Conservation (phyloP, 331 rosid species). For the Cydonia oblonga region DNA sequence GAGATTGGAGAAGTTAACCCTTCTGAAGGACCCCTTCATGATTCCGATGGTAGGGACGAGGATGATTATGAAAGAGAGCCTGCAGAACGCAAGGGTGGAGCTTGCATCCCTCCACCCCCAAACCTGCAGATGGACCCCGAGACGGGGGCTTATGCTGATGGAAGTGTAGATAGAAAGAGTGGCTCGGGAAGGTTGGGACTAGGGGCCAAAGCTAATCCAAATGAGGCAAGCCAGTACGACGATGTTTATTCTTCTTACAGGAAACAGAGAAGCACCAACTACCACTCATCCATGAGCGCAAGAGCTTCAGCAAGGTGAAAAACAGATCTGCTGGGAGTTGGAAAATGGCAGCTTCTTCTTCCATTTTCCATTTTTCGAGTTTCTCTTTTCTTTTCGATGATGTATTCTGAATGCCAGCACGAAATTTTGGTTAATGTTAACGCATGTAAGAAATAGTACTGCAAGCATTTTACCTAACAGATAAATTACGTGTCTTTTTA, state of each 20-base stretch:
- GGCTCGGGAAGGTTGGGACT: slow-evolving; percentile 80
- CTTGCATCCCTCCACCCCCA: slow-evolving; percentile 92
- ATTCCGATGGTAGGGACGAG: slow-evolving; percentile 58
- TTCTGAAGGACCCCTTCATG: slow-evolving; percentile 69
- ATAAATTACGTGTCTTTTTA: neutral
- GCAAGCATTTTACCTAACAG: neutral
- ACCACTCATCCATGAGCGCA: slow-evolving; percentile 87
- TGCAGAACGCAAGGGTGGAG: slow-evolving; percentile 68
- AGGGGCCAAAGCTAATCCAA: slow-evolving; percentile 78
- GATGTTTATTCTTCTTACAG: slow-evolving; percentile 93
- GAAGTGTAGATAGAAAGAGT: slow-evolving; percentile 64
- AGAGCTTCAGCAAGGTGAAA: slow-evolving; percentile 61
- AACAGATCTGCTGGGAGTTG: neutral
- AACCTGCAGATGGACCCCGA: slow-evolving; percentile 91
- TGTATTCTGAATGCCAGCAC: neutral
- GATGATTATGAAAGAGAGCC: slow-evolving; percentile 55
- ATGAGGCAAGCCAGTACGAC: slow-evolving; percentile 84
- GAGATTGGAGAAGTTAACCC: slow-evolving; percentile 96
- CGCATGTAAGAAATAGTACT: neutral
- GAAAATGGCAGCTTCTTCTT: neutral
- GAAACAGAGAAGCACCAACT: slow-evolving; percentile 94
- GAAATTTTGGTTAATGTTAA: neutral
- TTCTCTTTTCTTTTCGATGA: neutral
- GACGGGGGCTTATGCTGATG: slow-evolving; percentile 74
- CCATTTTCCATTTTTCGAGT: neutral